Evolutionary conservation across 257 asterid species (phyloP), one percentile per base, ranked within the genome.

Genomic region (Oldenlandia corymbosa): DNA sequence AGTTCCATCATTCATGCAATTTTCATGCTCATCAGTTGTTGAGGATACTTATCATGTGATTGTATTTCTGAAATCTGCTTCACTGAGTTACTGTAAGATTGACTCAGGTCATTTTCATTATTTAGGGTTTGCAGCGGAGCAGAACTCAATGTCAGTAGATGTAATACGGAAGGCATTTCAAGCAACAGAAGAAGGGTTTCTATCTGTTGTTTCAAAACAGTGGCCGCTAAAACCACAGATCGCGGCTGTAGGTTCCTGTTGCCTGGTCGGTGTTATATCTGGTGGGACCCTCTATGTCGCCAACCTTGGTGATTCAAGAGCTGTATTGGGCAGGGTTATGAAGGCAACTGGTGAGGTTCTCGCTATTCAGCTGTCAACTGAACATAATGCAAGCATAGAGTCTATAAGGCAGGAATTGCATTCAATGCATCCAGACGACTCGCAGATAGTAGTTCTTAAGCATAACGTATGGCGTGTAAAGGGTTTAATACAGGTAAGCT

Each of bases 381-480:
- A 80, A 67, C 85, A 80, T 70, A 80, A 80, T 43, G 85, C 83
- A 0, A 77, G 83, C 68, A 59, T 74, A 68, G 85, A 80, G 64
- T 71, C 83, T 50, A 68, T 80, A 59, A 68, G 85, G 69, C 83
- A 77, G 68, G 85, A 80, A 59, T 53, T 80, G 57, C 80, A 74
- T 62, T 70, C 83, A 20, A 62, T 74, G 80, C 85, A 80, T 58
- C 83, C 85, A 0, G 83, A 80, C 71, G 85, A 80, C 67, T 50
- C 80, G 0, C 77, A 77, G 56, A 80, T 80, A 60, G 83, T 77
- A 8, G 79, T 77, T 64, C 67, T 74, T 58, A 80, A 77, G 75
- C 83, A 80, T 69, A 74, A 71, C 36, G 85, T 80, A 34, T 80
- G 85, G 85, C 83, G 85, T 61, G 83, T 80, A 18, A 80, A 77